Conservation (phyloP, 495 filamentous ascomycete species). For the Penicillium steckii region DNA sequence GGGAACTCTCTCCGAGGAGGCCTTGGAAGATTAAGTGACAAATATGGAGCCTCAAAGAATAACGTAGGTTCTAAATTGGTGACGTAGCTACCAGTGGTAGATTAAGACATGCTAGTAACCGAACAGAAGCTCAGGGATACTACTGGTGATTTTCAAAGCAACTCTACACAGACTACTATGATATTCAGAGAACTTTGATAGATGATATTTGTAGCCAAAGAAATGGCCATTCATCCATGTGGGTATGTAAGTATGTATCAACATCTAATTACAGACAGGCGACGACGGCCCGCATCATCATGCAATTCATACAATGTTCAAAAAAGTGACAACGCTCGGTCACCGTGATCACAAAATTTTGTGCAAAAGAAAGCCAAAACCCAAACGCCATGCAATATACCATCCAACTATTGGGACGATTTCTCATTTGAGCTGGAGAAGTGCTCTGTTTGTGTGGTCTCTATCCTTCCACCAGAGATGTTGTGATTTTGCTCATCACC, state of each 20-base stretch:
- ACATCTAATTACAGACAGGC: constrained; percentile 23
- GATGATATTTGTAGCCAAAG: constrained; percentile 3
- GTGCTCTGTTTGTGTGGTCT: constrained; percentile 1
- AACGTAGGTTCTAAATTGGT: too few species aligned
- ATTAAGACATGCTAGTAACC: too few species aligned
- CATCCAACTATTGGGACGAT: constrained; percentile 1
- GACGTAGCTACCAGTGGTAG: too few species aligned
- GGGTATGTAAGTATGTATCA: constrained; percentile 27
- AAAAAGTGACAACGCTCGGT: constrained; percentile 1
- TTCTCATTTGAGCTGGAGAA: constrained; percentile 24
- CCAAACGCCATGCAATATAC: background rate
- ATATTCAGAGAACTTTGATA: too few species aligned
- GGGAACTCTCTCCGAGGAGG: too few species aligned
- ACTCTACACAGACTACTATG: too few species aligned
- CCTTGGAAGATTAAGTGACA: too few species aligned
- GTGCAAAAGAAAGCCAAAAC: constrained; percentile 9
- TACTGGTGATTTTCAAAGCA: too few species aligned
- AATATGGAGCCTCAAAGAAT: too few species aligned
- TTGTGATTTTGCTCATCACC: constrained; percentile 8
- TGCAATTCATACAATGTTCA: constrained; percentile 21
- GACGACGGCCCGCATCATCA: constrained; percentile 13
- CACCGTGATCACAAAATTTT: constrained; percentile 5
- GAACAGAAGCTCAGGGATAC: too few species aligned
- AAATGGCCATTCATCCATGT: constrained; percentile 10
- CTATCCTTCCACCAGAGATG: constrained; percentile 1